A percentile compares a stretch with the other conserved stretches of the same genome.
Conservation (phyloP, 495 filamentous ascomycete genomes). For the Ramalina peruviana region DNA sequence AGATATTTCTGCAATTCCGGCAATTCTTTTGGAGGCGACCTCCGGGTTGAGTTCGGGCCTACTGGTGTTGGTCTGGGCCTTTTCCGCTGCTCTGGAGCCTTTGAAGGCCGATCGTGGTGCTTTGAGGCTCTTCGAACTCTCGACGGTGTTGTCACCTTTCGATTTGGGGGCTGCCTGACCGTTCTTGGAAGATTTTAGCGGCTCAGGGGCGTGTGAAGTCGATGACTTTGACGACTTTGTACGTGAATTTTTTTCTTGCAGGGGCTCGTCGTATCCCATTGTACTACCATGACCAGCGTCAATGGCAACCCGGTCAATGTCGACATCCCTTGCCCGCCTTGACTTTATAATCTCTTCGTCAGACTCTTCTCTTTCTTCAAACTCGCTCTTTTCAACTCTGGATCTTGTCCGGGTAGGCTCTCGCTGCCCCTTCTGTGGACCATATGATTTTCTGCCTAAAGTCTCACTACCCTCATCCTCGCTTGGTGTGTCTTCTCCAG, state of each 20-base stretch:
- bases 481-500: constrained; percentile 38
- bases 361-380: constrained; percentile 43
- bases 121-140: neutral
- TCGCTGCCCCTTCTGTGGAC: constrained; percentile 21
- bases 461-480: constrained; percentile 38
- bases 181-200: too few species aligned
- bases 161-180: too few species aligned
- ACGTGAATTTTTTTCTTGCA: too few species aligned
- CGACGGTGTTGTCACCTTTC: too few species aligned
- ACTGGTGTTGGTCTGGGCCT: neutral
- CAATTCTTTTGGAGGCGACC: constrained; percentile 8
- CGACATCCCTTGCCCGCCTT: constrained; percentile 14
- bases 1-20: constrained; percentile 6
- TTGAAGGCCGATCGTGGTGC: constrained; percentile 14
- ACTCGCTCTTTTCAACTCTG: constrained; percentile 32
- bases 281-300: neutral
- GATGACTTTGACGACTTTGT: too few species aligned
- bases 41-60: constrained; percentile 15
- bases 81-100: constrained; percentile 11
- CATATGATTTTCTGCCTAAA: constrained; percentile 55
- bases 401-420: constrained; percentile 12
- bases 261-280: too few species aligned
- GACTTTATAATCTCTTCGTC: constrained; percentile 34
- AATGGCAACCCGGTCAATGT: constrained; percentile 10
- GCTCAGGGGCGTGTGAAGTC: too few species aligned